Evolutionary conservation across 2,329 filamentous ascomycete species (phyloP).

Genomic region (Aspergillus uvarum): DNA sequence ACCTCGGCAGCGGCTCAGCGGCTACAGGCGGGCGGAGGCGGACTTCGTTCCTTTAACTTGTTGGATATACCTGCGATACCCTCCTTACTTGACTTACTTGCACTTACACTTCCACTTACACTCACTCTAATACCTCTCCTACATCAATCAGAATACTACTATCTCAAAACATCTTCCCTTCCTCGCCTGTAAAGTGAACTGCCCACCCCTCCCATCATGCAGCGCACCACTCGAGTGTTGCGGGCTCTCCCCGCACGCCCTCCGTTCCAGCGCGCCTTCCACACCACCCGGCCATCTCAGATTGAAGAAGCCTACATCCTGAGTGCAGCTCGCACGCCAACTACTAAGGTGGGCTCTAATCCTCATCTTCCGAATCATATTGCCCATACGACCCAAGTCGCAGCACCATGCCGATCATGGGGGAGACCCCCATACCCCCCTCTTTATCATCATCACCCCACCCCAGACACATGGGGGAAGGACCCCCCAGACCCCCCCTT

Average conservation of each 20-base stretch:
- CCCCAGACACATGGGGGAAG: too few species aligned
- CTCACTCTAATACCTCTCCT: slow-evolving; percentile 12
- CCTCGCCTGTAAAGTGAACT: slow-evolving; percentile 1
- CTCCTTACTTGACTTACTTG: too few species aligned
- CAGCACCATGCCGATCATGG: not conserved
- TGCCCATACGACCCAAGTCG: not conserved
- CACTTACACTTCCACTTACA: not conserved
- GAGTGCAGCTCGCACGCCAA: slow-evolving; percentile 84
- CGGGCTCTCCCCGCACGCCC: slow-evolving; percentile 42
- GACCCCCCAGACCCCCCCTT: too few species aligned
- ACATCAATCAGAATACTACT: not conserved
- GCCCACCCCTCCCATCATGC: slow-evolving; percentile 29
- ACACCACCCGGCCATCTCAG: slow-evolving; percentile 52
- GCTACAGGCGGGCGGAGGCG: slow-evolving; percentile 2
- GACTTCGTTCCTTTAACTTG: not conserved
- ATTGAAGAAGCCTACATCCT: slow-evolving; percentile 92
- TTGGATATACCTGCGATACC: too few species aligned
- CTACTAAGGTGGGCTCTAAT: slow-evolving; percentile 66
- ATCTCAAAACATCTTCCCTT: too few species aligned
- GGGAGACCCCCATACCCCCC: too few species aligned
- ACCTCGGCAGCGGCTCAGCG: slow-evolving; percentile 3
- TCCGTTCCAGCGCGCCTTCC: slow-evolving; percentile 54
- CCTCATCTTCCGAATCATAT: not conserved
- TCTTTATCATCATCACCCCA: too few species aligned
- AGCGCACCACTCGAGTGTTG: slow-evolving; percentile 9